phyloP scores from a whole-genome alignment of 345 rosid genomes.

The Acer saccharum region DNA sequence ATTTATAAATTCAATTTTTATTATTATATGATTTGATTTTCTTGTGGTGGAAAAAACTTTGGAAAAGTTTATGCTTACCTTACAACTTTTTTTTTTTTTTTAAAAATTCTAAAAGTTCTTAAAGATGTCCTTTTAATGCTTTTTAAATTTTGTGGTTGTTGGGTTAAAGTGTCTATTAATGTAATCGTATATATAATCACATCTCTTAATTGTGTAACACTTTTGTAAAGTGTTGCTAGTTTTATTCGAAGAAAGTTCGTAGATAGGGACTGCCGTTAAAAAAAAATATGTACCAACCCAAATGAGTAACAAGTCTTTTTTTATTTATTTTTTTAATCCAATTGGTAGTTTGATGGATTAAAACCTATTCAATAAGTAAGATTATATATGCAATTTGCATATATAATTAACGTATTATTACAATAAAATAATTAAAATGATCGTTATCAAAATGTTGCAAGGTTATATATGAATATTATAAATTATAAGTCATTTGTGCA shows the following conservation, averaged over 20 bases:
- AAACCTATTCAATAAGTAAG: too few species aligned
- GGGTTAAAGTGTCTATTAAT: neutral
- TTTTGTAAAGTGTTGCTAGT: neutral
- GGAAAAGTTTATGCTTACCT: neutral
- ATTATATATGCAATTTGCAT: too few species aligned
- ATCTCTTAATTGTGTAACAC: neutral
- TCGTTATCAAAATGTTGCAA: too few species aligned
- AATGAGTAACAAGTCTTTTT: too few species aligned
- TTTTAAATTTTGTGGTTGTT: neutral
- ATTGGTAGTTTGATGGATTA: too few species aligned
- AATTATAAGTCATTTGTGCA: too few species aligned
- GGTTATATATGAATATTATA: too few species aligned
- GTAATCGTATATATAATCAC: neutral
- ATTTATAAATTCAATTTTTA: neutral
- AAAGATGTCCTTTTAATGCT: neutral
- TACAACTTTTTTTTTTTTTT: neutral
- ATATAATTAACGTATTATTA: too few species aligned
- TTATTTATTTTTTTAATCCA: too few species aligned
- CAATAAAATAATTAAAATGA: too few species aligned
- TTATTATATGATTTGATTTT: too few species aligned
- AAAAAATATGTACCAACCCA: neutral
- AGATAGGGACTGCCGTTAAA: too few species aligned
- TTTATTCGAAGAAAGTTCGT: neutral
- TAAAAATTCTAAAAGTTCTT: neutral
- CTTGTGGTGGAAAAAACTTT: neutral